Evolutionary conservation across 176 grass and related monocot genomes (phyloP).

Genomic region (Aegilops sharonensis): DNA sequence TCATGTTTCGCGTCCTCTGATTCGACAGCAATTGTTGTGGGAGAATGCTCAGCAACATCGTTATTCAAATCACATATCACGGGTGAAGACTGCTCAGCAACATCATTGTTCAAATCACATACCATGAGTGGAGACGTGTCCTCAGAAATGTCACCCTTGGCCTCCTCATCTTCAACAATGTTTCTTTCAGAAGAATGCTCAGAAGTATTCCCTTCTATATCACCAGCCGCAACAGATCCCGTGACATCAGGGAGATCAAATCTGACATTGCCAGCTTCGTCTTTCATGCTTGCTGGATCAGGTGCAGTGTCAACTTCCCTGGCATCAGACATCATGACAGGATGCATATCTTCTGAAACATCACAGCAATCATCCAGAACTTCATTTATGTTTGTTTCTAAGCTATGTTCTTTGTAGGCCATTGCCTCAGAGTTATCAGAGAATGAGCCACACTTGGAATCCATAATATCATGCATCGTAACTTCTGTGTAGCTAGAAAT

Average conservation of each 20-base stretch:
- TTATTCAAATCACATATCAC: not conserved
- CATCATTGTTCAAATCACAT: slow-evolving; percentile 22
- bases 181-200: slow-evolving; percentile 16
- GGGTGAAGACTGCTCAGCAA: not conserved
- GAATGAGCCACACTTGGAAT: not conserved
- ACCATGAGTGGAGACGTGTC: not conserved
- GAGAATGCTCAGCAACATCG: slow-evolving; percentile 19
- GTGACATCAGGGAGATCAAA: not conserved
- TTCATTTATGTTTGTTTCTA: slow-evolving; percentile 19
- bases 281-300: slow-evolving; percentile 14
- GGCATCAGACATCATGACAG: slow-evolving; percentile 31
- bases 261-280: slow-evolving; percentile 2
- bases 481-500: slow-evolving; percentile 8
- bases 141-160: not conserved
- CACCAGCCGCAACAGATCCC: not conserved
- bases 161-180: slow-evolving; percentile 7
- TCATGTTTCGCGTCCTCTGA: slow-evolving; percentile 2
- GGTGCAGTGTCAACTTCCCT: slow-evolving; percentile 18
- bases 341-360: slow-evolving; percentile 22
- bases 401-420: not conserved
- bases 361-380: slow-evolving; percentile 19
- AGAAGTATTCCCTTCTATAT: slow-evolving; percentile 8
- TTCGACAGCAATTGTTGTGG: not conserved
- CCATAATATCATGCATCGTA: slow-evolving; percentile 11
- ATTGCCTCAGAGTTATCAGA: not conserved